phyloP scores from a whole-genome alignment of 306 rosid genomes.

The Pyrus betulifolia region DNA sequence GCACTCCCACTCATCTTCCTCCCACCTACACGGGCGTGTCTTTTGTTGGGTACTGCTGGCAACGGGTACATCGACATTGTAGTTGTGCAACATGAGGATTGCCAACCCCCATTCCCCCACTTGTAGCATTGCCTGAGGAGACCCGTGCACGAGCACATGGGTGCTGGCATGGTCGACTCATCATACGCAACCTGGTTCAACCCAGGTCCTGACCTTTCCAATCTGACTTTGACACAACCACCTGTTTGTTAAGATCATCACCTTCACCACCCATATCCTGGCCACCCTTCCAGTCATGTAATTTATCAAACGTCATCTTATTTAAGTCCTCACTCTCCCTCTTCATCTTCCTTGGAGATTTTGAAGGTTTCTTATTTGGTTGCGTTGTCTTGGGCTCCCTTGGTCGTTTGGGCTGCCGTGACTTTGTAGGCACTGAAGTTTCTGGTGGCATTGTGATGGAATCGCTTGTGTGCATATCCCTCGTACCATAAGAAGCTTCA shows the following conservation, averaged over 20 bases:
- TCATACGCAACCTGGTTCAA: conserved; percentile 86
- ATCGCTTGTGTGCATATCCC: conserved; percentile 62
- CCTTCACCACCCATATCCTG: conserved; percentile 58
- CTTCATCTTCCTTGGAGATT: conserved; percentile 61
- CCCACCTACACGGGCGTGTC: conserved; percentile 91
- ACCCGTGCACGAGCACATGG: conserved; percentile 89
- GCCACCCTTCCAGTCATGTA: conserved; percentile 69
- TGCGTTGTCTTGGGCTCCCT: conserved; percentile 61
- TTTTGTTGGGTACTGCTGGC: conserved; percentile 94
- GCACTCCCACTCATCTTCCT: conserved; percentile 99
- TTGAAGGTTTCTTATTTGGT: conserved; percentile 61
- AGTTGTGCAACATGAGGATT: conserved; percentile 94
- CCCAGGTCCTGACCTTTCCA: conserved; percentile 92
- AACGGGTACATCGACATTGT: conserved; percentile 86
- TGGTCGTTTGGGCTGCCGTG: conserved; percentile 57
- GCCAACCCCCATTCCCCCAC: conserved; percentile 99
- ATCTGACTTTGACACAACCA: conserved; percentile 63
- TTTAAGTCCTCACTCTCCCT: conserved; percentile 71
- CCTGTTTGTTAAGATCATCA: conserved; percentile 68
- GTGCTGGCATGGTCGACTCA: conserved; percentile 94
- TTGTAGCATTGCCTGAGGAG: conserved; percentile 85
- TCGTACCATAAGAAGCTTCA: conserved; percentile 49
- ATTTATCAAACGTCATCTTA: conserved; percentile 57
- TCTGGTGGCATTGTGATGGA: conserved; percentile 43
- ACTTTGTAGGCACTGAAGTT: conserved; percentile 48